Percentiles rank a stretch among this genome's conserved stretches.
Conservation (phyloP, 2,329 filamentous ascomycete species). For the Dactylellina sp. region DNA sequence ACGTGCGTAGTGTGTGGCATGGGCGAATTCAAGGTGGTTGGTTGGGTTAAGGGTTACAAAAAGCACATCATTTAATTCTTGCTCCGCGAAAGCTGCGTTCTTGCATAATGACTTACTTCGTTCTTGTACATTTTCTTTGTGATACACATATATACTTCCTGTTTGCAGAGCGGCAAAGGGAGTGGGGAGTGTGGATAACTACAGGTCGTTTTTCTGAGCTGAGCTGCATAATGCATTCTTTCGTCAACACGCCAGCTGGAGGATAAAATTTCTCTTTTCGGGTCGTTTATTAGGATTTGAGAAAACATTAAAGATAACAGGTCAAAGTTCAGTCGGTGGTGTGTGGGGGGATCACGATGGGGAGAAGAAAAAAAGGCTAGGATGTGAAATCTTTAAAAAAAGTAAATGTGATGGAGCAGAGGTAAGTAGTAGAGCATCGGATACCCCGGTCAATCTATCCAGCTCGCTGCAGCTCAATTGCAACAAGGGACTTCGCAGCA, state of each 20-base stretch:
- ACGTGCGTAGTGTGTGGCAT: constrained; percentile 12
- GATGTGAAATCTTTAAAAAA: constrained; percentile 19
- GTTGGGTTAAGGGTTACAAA: constrained; percentile 13
- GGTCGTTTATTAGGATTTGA: not conserved
- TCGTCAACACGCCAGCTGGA: constrained; percentile 1
- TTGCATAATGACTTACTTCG: constrained; percentile 31
- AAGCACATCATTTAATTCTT: constrained; percentile 32
- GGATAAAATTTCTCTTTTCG: constrained; percentile 8
- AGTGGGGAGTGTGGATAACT: constrained; percentile 6
- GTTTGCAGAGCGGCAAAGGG: not conserved
- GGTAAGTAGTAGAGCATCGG: constrained; percentile 23
- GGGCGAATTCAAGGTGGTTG: constrained; percentile 12
- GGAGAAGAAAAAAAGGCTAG: constrained; percentile 15
- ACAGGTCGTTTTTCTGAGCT: constrained; percentile 7
- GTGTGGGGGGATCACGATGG: constrained; percentile 31
- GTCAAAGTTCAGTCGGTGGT: constrained; percentile 3
- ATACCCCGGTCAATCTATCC: constrained; percentile 16
- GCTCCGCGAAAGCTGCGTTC: constrained; percentile 55
- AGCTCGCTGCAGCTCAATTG: constrained; percentile 37
- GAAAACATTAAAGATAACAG: constrained; percentile 13
- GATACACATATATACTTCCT: constrained; percentile 16
- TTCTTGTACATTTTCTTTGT: constrained; percentile 34
- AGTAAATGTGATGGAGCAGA: constrained; percentile 37
- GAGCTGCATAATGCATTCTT: not conserved
- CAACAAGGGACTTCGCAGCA: constrained; percentile 41